phyloP scores from a whole-genome alignment of 2,329 filamentous ascomycete genomes.

The Exophiala xenobiotica region DNA sequence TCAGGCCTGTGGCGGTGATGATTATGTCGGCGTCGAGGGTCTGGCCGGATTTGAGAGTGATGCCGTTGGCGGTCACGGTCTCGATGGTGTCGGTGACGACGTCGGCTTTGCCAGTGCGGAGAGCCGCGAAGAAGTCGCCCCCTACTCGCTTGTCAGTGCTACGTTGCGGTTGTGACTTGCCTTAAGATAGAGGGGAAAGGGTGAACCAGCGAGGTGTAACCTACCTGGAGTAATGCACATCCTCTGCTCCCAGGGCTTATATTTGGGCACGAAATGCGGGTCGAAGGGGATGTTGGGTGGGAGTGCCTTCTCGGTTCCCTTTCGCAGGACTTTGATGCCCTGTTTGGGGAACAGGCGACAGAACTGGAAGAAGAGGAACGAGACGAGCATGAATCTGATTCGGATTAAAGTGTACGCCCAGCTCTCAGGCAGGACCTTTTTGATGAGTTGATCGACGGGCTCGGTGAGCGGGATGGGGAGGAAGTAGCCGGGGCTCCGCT shows the following conservation, averaged over 20 bases:
- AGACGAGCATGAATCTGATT: constrained; percentile 22
- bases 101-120: constrained; percentile 51
- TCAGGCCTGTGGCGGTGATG: constrained; percentile 47
- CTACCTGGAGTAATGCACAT: constrained; percentile 57
- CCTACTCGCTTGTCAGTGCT: constrained; percentile 42
- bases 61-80: constrained; percentile 49
- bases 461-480: constrained; percentile 35
- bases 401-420: constrained; percentile 26
- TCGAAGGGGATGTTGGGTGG: constrained; percentile 49
- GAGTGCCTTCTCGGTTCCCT: constrained; percentile 24
- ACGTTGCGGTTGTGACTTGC: too few relatives aligned
- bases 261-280: constrained; percentile 58
- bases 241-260: constrained; percentile 71
- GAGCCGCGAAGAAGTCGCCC: constrained; percentile 57
- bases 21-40: constrained; percentile 44
- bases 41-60: constrained; percentile 48
- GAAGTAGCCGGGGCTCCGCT: constrained; percentile 74
- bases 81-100: constrained; percentile 58
- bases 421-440: constrained; percentile 22
- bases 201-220: too few relatives aligned
- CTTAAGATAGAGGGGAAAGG: not conserved
- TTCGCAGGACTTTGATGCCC: constrained; percentile 19
- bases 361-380: constrained; percentile 27
- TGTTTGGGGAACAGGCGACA: constrained; percentile 27
- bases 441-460: constrained; percentile 21